Evolutionary conservation across 768 basidiomycete species (phyloP).

Genomic region (Agaricus blazei): DNA sequence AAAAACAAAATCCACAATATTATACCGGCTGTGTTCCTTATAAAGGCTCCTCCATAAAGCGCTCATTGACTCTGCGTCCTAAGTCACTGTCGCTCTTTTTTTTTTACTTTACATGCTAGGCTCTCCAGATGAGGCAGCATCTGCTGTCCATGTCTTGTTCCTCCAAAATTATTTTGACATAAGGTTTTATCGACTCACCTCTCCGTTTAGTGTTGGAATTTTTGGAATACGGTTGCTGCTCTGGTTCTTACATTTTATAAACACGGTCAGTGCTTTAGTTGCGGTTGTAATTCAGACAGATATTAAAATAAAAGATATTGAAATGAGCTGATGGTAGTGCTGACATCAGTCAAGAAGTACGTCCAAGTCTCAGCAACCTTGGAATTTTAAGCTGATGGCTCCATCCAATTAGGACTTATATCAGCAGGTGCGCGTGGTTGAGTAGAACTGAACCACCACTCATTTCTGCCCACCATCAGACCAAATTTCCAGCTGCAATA

Average conservation of each 20-base stretch:
- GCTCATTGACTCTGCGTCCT: no score
- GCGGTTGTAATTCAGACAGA: neutral
- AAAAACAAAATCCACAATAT: no score
- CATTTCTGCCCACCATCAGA: no score
- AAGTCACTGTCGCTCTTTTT: no score
- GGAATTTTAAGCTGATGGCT: no score
- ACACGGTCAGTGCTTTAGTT: constrained; percentile 13
- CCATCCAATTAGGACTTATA: no score
- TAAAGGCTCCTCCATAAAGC: no score
- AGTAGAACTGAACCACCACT: no score
- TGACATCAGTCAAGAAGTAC: constrained; percentile 19
- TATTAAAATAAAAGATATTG: neutral
- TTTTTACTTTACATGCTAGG: neutral
- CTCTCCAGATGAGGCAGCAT: neutral
- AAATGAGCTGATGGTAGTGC: constrained; percentile 5
- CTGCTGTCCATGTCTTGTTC: neutral
- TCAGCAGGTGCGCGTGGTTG: no score
- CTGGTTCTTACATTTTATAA: constrained; percentile 18
- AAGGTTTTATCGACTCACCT: neutral
- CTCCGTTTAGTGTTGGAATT: neutral
- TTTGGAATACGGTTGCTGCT: constrained; percentile 14
- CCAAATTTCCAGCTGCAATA: no score
- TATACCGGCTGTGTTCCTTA: no score
- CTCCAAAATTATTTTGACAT: constrained; percentile 19
- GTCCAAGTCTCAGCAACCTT: neutral